A percentile compares a stretch with the other conserved stretches of the same genome.
Conservation (phyloP, 1,139 yeast species). For the Entelexis paramagnoliae region DNA sequence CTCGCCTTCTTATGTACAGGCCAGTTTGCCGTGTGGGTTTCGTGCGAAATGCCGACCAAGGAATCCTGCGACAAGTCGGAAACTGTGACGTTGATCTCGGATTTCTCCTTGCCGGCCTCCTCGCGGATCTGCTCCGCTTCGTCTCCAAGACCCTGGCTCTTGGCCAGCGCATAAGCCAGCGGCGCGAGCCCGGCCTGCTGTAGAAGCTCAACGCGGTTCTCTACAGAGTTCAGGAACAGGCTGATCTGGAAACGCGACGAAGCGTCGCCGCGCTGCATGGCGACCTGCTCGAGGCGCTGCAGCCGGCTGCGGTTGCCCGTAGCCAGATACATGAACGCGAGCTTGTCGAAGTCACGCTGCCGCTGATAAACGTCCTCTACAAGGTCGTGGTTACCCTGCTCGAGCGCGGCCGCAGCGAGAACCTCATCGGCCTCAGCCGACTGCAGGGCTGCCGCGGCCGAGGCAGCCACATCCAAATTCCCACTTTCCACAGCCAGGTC, state of each 20-base stretch:
- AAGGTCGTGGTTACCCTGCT: constrained; percentile 77
- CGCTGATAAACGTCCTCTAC: constrained; percentile 87
- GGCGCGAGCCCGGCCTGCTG: constrained; percentile 74
- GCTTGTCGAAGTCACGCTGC: constrained; percentile 73
- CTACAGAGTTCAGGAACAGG: constrained; percentile 62
- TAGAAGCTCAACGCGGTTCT: constrained; percentile 65
- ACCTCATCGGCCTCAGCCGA: constrained; percentile 65
- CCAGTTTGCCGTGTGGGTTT: constrained; percentile 54
- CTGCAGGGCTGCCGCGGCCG: constrained; percentile 73
- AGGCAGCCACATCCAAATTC: constrained; percentile 74
- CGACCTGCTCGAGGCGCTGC: constrained; percentile 76
- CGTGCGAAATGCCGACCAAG: constrained; percentile 38
- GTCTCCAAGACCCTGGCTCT: constrained; percentile 69
- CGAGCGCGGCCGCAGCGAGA: constrained; percentile 74
- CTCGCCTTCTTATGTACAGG: constrained; percentile 60
- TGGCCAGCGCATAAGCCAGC: constrained; percentile 87
- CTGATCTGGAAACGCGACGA: constrained; percentile 77
- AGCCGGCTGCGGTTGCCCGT: constrained; percentile 73
- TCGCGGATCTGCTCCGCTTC: constrained; percentile 37
- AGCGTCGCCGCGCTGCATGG: constrained; percentile 77
- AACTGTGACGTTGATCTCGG: constrained; percentile 57
- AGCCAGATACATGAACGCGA: constrained; percentile 74
- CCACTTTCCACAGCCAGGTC: constrained; percentile 93
- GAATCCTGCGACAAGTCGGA: constrained; percentile 30
- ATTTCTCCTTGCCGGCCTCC: constrained; percentile 50